Conservation (phyloP, 2,329 filamentous ascomycete genomes). For the Talaromyces amestolkiae region DNA sequence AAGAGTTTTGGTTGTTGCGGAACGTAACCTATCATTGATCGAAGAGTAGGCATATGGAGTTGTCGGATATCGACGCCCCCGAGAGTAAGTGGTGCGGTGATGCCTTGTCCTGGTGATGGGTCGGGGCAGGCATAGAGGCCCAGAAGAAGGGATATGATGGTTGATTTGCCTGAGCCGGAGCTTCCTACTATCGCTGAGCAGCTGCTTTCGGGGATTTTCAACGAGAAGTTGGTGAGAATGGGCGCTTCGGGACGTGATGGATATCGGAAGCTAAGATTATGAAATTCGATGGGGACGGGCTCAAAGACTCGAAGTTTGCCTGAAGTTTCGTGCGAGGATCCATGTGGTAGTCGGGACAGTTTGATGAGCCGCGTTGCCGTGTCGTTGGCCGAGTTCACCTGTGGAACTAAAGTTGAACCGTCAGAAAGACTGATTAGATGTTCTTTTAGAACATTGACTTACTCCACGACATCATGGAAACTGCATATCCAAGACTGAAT, state of each 20-base stretch:
- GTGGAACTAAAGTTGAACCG: slow-evolving; percentile 59
- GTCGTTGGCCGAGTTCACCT: slow-evolving; percentile 71
- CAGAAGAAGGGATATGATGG: slow-evolving; percentile 71
- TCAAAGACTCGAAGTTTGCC: slow-evolving; percentile 47
- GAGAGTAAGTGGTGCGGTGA: slow-evolving; percentile 46
- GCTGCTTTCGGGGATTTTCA: slow-evolving; percentile 61
- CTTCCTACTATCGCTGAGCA: slow-evolving; percentile 76
- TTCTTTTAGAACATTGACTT: slow-evolving; percentile 19
- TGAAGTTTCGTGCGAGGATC: slow-evolving; percentile 57
- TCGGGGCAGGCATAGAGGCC: slow-evolving; percentile 58
- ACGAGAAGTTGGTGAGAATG: slow-evolving; percentile 64
- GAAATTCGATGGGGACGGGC: slow-evolving; percentile 56
- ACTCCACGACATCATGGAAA: slow-evolving; percentile 65
- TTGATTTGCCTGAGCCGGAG: slow-evolving; percentile 91
- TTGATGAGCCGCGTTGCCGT: slow-evolving; percentile 70
- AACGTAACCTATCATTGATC: slow-evolving; percentile 61
- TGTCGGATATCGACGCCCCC: slow-evolving; percentile 55
- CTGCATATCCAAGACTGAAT: slow-evolving; percentile 74
- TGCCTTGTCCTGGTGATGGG: slow-evolving; percentile 6
- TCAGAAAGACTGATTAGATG: slow-evolving; percentile 17
- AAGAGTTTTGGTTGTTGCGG: slow-evolving; percentile 64
- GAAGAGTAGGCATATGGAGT: slow-evolving; percentile 60
- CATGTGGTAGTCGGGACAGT: slow-evolving; percentile 60
- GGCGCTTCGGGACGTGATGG: slow-evolving; percentile 53
- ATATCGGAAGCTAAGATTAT: slow-evolving; percentile 68